A percentile compares a stretch with the other conserved stretches of the same genome.
Evolutionary conservation across 2,329 filamentous ascomycete genomes (phyloP).

Genomic region (Penicillium palitans): DNA sequence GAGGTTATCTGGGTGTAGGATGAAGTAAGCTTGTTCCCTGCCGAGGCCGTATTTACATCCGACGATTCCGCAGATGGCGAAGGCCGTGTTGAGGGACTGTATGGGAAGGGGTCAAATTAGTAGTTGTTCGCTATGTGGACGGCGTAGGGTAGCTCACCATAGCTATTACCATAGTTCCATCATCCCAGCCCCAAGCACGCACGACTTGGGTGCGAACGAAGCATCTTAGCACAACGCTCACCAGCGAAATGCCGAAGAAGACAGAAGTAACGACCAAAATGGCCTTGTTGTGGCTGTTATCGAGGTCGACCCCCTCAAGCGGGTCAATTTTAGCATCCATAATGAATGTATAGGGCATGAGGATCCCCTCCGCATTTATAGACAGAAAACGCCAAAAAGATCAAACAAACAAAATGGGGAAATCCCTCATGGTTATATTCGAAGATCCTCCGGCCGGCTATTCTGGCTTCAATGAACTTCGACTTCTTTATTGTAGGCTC

Average conservation of each 20-base stretch:
- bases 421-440: slow-evolving; percentile 18
- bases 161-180: slow-evolving; percentile 34
- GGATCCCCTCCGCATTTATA: slow-evolving; percentile 11
- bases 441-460: slow-evolving; percentile 9
- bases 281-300: slow-evolving; percentile 22
- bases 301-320: background rate
- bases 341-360: slow-evolving; percentile 4
- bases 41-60: slow-evolving; percentile 30
- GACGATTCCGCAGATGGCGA: slow-evolving; percentile 30
- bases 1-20: slow-evolving; percentile 20
- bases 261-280: slow-evolving; percentile 34
- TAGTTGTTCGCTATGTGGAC: background rate
- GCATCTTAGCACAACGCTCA: slow-evolving; percentile 40
- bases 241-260: slow-evolving; percentile 44
- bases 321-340: slow-evolving; percentile 11
- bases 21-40: slow-evolving; percentile 22
- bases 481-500: background rate
- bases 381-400: background rate
- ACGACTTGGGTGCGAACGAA: slow-evolving; percentile 46
- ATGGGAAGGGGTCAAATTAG: background rate
- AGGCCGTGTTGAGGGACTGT: slow-evolving; percentile 29
- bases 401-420: background rate
- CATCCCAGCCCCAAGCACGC: slow-evolving; percentile 41
- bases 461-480: background rate
- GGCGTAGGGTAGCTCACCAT: slow-evolving; percentile 23